Evolutionary conservation across 495 filamentous ascomycete genomes (phyloP).

Genomic region (Annulohypoxylon maeteangense): DNA sequence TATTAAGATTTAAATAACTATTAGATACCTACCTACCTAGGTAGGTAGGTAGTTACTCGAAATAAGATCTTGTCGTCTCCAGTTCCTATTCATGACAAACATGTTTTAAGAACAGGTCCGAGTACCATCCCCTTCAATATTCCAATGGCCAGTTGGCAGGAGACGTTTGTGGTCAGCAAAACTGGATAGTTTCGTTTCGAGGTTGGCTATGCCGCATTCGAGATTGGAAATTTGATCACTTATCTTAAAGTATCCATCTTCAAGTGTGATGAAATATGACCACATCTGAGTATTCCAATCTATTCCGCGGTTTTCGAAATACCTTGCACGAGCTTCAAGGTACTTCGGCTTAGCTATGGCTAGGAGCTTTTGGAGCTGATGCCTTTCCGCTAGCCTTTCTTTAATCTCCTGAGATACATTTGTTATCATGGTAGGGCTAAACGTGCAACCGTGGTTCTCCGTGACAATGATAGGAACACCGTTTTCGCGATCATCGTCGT

Average conservation of each 20-base stretch:
- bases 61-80: too few species aligned
- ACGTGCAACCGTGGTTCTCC: neutral
- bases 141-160: neutral
- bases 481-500: constrained; percentile 32
- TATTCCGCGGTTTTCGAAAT: neutral
- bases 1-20: too few species aligned
- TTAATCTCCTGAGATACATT: neutral
- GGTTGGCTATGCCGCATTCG: constrained; percentile 14
- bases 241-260: constrained; percentile 15
- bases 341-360: constrained; percentile 4
- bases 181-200: constrained; percentile 12
- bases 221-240: neutral
- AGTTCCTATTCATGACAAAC: too few species aligned
- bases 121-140: neutral
- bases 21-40: too few species aligned
- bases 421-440: neutral
- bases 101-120: neutral
- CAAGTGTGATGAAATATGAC: constrained; percentile 1
- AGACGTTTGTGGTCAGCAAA: neutral
- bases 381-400: neutral
- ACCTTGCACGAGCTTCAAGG: neutral
- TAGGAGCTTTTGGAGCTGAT: neutral
- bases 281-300: constrained; percentile 22
- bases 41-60: too few species aligned
- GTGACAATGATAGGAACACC: constrained; percentile 17